Evolutionary conservation across 2,329 filamentous ascomycete genomes (phyloP).

Genomic region (Ambrosiella cleistominuta): DNA sequence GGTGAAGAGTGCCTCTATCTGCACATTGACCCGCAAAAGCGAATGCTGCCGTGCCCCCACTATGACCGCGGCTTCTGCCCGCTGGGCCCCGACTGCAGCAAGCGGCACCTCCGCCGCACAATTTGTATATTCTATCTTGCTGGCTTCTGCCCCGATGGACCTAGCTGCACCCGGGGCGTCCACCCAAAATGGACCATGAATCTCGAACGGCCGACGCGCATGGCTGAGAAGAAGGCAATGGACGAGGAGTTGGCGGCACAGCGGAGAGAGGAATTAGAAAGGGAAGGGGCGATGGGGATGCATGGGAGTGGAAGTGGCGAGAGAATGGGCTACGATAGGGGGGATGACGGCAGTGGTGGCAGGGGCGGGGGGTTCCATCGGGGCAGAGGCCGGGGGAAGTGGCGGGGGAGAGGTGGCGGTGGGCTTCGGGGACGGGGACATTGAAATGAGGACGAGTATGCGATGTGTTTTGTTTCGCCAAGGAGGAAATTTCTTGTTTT

Average conservation of each 20-base stretch:
- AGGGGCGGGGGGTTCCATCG: constrained; percentile 18
- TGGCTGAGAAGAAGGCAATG: constrained; percentile 42
- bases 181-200: constrained; percentile 71
- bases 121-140: constrained; percentile 76
- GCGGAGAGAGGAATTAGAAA: constrained; percentile 19
- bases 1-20: constrained; percentile 92
- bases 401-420: constrained; percentile 19
- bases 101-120: constrained; percentile 70
- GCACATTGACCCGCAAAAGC: constrained; percentile 68
- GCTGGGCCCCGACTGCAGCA: constrained; percentile 68
- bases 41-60: constrained; percentile 66
- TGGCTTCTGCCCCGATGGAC: constrained; percentile 80
- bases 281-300: constrained; percentile 9
- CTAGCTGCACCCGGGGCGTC: constrained; percentile 57
- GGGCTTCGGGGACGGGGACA: constrained; percentile 22
- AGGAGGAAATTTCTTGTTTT: no score
- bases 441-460: not conserved
- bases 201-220: constrained; percentile 57
- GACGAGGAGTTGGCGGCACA: constrained; percentile 24
- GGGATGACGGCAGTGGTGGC: constrained; percentile 17
- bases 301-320: not conserved
- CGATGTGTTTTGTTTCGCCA: not conserved
- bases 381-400: constrained; percentile 24
- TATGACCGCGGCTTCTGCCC: constrained; percentile 94
- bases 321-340: constrained; percentile 21